Evolutionary conservation across 1,284 basidiomycete species (phyloP), one percentile per base, ranked within the genome.

Genomic region (Schizophyllum commune): DNA sequence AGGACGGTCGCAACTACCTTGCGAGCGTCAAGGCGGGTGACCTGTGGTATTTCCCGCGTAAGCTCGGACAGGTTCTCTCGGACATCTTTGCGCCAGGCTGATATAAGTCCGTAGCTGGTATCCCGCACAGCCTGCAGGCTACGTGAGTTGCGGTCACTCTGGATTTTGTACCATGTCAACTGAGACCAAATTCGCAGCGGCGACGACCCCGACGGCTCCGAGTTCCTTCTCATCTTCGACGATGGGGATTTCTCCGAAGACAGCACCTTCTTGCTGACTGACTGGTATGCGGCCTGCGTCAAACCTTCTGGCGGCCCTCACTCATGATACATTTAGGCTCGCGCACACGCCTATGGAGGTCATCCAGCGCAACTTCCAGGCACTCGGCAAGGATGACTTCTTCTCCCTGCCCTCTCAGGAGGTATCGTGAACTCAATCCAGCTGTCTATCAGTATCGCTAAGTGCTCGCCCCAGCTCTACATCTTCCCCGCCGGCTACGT

Each of bases 211-310:
- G 81, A 82, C 1, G 88, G 88, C 2, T 75, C 82, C 8, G 88
- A 91, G 70, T 91, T 90, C 70, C 72, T 91, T 39, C 74, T 92
- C 66, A 78, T 88, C 17, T 88, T 89, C 66, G 82, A 85, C 68
- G 75, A 80, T 61, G 87, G 88, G 19, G 72, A 72, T 32, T 90
- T 90, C 72, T 82, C 78, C 71, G 86, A 88, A 70, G 84, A 88
- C 68, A 75, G 75, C 2, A 89, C 88, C 0, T 89, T 91, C 75
- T 73, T 86, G 69, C 69, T 85, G 62, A 86, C 84, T 8, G 85
- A 88, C 65, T 88, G 85, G 85, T 68, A 87, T 33, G 70, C 84
- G 1, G 88, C 89, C 66, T 80, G n/a, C n/a, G n/a, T n/a, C n/a
- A n/a, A n/a, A n/a, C n/a, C n/a, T n/a, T n/a, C n/a, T n/a, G n/a